phyloP scores from a whole-genome alignment of 257 asterid species.

The Euphrasia confusa region DNA sequence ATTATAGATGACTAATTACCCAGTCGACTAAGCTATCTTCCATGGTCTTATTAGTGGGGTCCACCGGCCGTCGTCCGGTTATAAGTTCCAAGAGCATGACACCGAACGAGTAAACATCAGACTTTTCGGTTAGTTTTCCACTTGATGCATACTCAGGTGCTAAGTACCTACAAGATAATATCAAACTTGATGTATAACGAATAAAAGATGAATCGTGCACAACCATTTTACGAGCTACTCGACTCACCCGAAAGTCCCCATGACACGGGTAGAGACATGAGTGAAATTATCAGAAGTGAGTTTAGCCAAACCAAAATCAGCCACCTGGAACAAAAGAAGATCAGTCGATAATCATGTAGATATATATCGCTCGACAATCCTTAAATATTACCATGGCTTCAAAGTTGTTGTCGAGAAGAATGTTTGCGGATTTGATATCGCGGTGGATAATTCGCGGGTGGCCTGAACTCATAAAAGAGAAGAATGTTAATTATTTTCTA shows the following conservation, averaged over 20 bases:
- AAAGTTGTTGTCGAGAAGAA: conserved; percentile 48
- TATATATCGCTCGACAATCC: no score
- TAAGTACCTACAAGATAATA: conserved; percentile 43
- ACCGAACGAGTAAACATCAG: conserved; percentile 90
- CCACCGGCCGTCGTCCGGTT: conserved; percentile 80
- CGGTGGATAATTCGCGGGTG: conserved; percentile 58
- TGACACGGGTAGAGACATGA: conserved; percentile 96
- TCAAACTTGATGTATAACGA: not conserved
- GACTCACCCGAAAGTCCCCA: conserved; percentile 92
- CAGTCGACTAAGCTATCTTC: conserved; percentile 93
- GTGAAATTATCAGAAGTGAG: conserved; percentile 77
- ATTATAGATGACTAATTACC: conserved; percentile 40
- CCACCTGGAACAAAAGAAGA: conserved; percentile 44
- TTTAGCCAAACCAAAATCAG: conserved; percentile 95
- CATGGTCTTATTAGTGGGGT: conserved; percentile 49
- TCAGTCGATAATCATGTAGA: no score
- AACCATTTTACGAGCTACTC: not conserved
- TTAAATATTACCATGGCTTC: conserved; percentile 75
- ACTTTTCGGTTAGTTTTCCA: conserved; percentile 77
- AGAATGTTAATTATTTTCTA: no score
- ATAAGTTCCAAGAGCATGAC: conserved; percentile 87
- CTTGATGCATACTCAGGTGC: conserved; percentile 98
- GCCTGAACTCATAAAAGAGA: conserved; percentile 27
- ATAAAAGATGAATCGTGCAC: not conserved
- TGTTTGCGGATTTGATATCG: conserved; percentile 57